Evolutionary conservation across 2,329 filamentous ascomycete genomes (phyloP).

Genomic region (Ceratocystis cubensis): DNA sequence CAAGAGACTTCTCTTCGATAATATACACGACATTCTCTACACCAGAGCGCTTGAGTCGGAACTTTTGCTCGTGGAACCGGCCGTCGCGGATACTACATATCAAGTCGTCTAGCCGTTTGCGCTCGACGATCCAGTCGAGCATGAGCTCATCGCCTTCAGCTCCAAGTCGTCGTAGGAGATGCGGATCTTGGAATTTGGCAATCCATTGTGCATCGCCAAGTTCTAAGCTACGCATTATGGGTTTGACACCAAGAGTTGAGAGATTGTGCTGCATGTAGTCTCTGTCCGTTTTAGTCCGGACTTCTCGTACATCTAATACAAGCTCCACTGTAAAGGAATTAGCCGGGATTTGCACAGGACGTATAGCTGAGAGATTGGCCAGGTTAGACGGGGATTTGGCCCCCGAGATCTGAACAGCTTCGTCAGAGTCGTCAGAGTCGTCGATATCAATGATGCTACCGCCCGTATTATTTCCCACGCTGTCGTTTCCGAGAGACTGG

Average conservation of each 20-base stretch:
- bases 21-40: conserved; percentile 68
- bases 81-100: conserved; percentile 72
- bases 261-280: conserved; percentile 68
- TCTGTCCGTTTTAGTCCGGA: conserved; percentile 58
- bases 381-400: background rate
- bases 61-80: conserved; percentile 75
- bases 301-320: conserved; percentile 62
- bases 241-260: conserved; percentile 49
- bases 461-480: too few relatives aligned
- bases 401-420: background rate
- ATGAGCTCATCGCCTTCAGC: conserved; percentile 57
- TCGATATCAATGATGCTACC: background rate
- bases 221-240: conserved; percentile 55
- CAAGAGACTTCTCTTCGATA: conserved; percentile 58
- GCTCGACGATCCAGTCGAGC: conserved; percentile 68
- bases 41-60: conserved; percentile 58
- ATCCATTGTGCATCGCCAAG: conserved; percentile 71
- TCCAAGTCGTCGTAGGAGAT: conserved; percentile 43
- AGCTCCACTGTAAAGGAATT: conserved; percentile 60
- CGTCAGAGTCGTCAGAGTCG: background rate
- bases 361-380: conserved; percentile 35
- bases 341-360: conserved; percentile 49
- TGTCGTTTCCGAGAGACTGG: background rate
- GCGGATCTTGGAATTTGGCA: conserved; percentile 53
- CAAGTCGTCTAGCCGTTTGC: conserved; percentile 68